A percentile compares a stretch with the other conserved stretches of the same genome.
These are phyloP conservation scores for Trametes cinnabarina DNA, from an alignment of 768 basidiomycete species.

Conservation along the genomic window DNA sequence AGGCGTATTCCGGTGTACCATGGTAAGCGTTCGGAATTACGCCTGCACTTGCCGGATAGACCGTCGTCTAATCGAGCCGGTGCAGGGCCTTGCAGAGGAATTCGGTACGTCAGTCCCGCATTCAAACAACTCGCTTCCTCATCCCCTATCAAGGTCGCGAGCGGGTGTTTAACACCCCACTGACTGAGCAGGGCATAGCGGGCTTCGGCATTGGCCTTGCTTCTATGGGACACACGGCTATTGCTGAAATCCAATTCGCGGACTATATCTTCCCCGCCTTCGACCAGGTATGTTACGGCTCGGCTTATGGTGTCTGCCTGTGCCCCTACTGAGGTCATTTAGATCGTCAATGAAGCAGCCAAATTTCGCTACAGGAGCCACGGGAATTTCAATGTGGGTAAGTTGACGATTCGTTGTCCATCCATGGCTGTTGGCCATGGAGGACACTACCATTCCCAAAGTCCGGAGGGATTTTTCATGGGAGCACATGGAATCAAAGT, in stretches of 20 bases:
- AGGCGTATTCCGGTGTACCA: slow-evolving; percentile 91
- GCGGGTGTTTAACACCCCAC: slow-evolving; percentile 92
- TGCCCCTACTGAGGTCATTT: background rate
- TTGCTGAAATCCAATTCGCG: slow-evolving; percentile 90
- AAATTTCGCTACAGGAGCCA: slow-evolving; percentile 91
- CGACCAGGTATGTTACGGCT: slow-evolving; percentile 62
- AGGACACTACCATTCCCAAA: slow-evolving; percentile 91
- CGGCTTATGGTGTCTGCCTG: background rate
- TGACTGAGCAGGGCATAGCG: slow-evolving; percentile 92
- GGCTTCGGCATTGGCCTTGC: slow-evolving; percentile 93
- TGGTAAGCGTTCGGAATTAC: slow-evolving; percentile 45
- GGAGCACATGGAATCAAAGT: slow-evolving; percentile 89
- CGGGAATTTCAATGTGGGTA: slow-evolving; percentile 78
- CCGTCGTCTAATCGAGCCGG: background rate
- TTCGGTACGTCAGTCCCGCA: slow-evolving; percentile 57
- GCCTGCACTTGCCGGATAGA: background rate
- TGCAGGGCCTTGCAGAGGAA: slow-evolving; percentile 84
- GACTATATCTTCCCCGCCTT: slow-evolving; percentile 95
- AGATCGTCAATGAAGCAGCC: slow-evolving; percentile 95
- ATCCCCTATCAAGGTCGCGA: slow-evolving; percentile 58
- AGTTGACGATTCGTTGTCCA: slow-evolving; percentile 78
- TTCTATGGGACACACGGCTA: slow-evolving; percentile 90
- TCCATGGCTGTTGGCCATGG: slow-evolving; percentile 93
- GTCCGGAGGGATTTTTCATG: slow-evolving; percentile 93
- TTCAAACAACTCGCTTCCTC: background rate